Base-by-base conservation (phyloP, 345 rosid genomes). In the Sisymbrium altissimum region DNA sequence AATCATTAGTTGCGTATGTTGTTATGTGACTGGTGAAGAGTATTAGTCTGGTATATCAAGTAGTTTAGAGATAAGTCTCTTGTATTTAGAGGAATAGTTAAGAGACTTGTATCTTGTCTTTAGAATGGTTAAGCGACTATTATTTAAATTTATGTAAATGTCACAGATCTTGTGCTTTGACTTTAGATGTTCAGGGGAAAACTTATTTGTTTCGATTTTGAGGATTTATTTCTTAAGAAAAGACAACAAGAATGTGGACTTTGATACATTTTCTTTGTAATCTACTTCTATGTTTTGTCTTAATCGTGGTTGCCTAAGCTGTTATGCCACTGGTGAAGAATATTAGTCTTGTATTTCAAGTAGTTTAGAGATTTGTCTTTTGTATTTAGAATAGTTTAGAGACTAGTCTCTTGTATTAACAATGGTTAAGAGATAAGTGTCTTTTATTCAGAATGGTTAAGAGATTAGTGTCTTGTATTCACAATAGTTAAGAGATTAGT, bases 391-490 rank as follows among this genome's bases (percentile, higher is more conserved):
- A 25, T 54, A 61, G 49, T 23, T 52, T 21, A 11, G 30, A 50
- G 58, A 53, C 4, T 27, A 27, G 36, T 54, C 4, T 29, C 19
- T 49, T 49, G 14, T 49, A 4, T 21, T 56, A 14, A 21, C 41
- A 27, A 43, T 66, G 8, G 9, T 27, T 15, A 23, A n/a, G 14
- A 70, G 38, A 55, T 7, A 17, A 21, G 38, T 27, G 14, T 50
- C 62, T 61, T 62, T 62, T 52, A n/a, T 49, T 49, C 21, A 9
- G 54, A 21, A 49, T n/a, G n/a, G n/a, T n/a, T n/a, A n/a, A n/a
- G n/a, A n/a, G n/a, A n/a, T n/a, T n/a, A n/a, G n/a, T n/a, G n/a
- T n/a, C n/a, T n/a, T n/a, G n/a, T n/a, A n/a, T n/a, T n/a, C n/a
- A n/a, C n/a, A n/a, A n/a, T n/a, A n/a, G n/a, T n/a, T n/a, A n/a